Conservation (phyloP, 2,329 filamentous ascomycete genomes). For the Lasiodiplodia citricola region DNA sequence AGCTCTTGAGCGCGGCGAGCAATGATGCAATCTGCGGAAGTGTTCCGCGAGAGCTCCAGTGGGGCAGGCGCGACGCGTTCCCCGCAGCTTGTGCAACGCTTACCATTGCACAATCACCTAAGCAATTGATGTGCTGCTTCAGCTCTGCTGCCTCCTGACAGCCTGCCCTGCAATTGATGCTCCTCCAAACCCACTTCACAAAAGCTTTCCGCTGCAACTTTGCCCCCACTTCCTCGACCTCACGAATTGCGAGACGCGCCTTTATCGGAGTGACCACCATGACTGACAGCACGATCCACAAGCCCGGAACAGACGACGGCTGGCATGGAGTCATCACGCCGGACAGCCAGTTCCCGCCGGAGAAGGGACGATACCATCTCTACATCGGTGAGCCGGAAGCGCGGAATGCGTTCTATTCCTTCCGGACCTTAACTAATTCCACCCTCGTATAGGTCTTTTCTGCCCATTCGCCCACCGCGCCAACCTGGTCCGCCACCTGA, state of each 20-base stretch:
- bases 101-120: constrained; percentile 8
- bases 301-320: constrained; percentile 49
- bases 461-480: constrained; percentile 69
- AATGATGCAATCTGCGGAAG: constrained; percentile 5
- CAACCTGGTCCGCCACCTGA: constrained; percentile 63
- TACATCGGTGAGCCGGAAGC: constrained; percentile 53
- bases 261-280: constrained; percentile 12
- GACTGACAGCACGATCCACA: constrained; percentile 35
- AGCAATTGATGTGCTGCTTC: not conserved
- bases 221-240: not conserved
- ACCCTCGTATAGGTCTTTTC: constrained; percentile 59
- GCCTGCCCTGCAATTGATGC: not conserved
- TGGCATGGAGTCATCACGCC: constrained; percentile 60
- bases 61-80: constrained; percentile 8
- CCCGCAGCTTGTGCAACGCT: constrained; percentile 1
- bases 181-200: not conserved
- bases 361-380: constrained; percentile 60
- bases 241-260: not conserved
- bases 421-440: not conserved
- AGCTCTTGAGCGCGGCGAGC: not conserved
- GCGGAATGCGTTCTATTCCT: not conserved
- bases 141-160: not conserved
- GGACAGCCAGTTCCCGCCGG: constrained; percentile 55
- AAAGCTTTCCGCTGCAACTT: not conserved
- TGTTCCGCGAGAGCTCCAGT: constrained; percentile 4